Evolutionary conservation across 2,329 filamentous ascomycete genomes (phyloP).

Genomic region (Cryphonectria naterciae): DNA sequence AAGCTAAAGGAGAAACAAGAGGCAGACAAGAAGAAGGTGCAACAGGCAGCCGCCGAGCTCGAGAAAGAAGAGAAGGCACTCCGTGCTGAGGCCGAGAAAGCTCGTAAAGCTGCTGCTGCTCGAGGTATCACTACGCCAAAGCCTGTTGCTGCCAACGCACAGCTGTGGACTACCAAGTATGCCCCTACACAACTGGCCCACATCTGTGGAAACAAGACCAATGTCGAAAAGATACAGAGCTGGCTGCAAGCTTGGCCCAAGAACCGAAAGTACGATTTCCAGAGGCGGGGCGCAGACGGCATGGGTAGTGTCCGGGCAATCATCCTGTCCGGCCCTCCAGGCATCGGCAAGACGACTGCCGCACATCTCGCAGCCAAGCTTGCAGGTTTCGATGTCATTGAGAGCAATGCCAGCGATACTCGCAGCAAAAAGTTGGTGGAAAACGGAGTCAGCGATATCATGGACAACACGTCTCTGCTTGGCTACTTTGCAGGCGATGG

Average conservation of each 20-base stretch:
- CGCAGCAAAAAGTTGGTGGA: conserved; percentile 97
- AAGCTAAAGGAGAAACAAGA: conserved; percentile 84
- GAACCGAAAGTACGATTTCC: conserved; percentile 79
- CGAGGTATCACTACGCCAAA: conserved; percentile 42
- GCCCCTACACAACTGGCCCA: conserved; percentile 82
- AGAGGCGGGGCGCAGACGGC: conserved; percentile 81
- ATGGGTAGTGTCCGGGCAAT: conserved; percentile 84
- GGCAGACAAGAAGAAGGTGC: conserved; percentile 81
- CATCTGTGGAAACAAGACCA: conserved; percentile 92
- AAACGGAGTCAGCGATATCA: conserved; percentile 80
- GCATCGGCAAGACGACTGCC: conserved; percentile 96
- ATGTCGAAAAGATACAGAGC: conserved; percentile 84
- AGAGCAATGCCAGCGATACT: conserved; percentile 94
- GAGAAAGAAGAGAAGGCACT: conserved; percentile 75
- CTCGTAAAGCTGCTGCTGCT: conserved; percentile 54
- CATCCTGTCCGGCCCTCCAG: conserved; percentile 92
- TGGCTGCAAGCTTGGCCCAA: conserved; percentile 87
- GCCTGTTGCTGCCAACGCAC: conserved; percentile 56
- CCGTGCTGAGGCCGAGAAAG: conserved; percentile 56
- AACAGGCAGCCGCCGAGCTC: conserved; percentile 80
- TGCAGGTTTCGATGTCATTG: conserved; percentile 90
- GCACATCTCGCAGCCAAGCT: conserved; percentile 92
- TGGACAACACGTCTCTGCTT: conserved; percentile 90
- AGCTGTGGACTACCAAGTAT: conserved; percentile 94
- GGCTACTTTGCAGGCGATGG: conserved; percentile 88